phyloP scores from a whole-genome alignment of 768 basidiomycete genomes.

The Pleurotus platypus region DNA sequence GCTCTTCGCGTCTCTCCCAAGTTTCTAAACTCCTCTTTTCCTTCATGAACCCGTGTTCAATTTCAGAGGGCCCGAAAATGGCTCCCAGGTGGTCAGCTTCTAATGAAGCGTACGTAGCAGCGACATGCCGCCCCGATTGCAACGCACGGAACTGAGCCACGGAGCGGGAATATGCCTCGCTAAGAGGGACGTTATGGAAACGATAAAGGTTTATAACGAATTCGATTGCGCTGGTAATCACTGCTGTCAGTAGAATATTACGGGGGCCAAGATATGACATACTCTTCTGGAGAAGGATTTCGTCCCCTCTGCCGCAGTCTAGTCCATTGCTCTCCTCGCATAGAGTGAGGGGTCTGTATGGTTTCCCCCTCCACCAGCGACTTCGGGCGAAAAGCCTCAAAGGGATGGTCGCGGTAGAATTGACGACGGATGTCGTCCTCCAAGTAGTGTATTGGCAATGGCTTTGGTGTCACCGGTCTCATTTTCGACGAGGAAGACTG shows the following conservation, averaged over 20 bases:
- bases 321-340: conserved; percentile 68
- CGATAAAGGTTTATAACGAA: conserved; percentile 80
- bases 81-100: conserved; percentile 81
- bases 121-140: conserved; percentile 78
- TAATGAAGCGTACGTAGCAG: conserved; percentile 68
- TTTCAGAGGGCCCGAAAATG: conserved; percentile 54
- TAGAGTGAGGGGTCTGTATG: conserved; percentile 52
- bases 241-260: conserved; percentile 4
- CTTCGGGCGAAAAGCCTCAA: conserved; percentile 84
- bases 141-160: conserved; percentile 86
- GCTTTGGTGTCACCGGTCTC: conserved; percentile 38
- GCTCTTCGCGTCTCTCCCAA: conserved; percentile 51
- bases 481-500: conserved; percentile 18
- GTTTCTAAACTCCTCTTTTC: conserved; percentile 61
- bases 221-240: conserved; percentile 61
- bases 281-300: conserved; percentile 92
- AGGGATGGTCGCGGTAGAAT: conserved; percentile 96
- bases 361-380: conserved; percentile 69
- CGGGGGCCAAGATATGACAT: conserved; percentile 22
- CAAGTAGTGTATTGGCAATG: conserved; percentile 65
- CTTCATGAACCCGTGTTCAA: conserved; percentile 56
- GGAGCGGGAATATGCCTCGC: conserved; percentile 76
- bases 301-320: conserved; percentile 75
- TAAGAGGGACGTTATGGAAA: conserved; percentile 58
- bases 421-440: conserved; percentile 86